phyloP scores from a whole-genome alignment of 345 rosid genomes.

The Luvunga scandens region DNA sequence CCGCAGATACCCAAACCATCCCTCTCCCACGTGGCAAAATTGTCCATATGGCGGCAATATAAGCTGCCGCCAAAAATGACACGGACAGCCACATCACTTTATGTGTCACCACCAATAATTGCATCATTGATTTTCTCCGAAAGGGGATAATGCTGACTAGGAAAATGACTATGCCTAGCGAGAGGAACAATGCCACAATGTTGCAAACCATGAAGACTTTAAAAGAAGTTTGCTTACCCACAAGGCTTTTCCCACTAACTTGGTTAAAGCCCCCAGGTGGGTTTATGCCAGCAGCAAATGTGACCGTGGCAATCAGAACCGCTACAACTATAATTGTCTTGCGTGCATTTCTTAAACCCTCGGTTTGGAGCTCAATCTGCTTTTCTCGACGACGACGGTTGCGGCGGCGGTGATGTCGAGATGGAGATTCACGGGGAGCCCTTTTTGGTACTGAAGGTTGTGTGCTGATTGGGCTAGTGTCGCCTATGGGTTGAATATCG shows the following conservation, averaged over 20 bases:
- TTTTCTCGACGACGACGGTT: constrained; percentile 29
- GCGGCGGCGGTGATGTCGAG: constrained; percentile 12
- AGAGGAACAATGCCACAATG: constrained; percentile 48
- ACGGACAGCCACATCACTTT: constrained; percentile 58
- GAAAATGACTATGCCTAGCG: constrained; percentile 54
- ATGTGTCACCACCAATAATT: constrained; percentile 44
- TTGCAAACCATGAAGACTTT: constrained; percentile 60
- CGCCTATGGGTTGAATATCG: constrained; percentile 18
- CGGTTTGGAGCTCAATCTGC: constrained; percentile 39
- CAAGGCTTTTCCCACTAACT: constrained; percentile 24
- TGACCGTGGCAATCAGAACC: constrained; percentile 55
- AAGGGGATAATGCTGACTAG: constrained; percentile 62
- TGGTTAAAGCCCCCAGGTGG: constrained; percentile 68
- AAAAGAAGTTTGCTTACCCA: constrained; percentile 37
- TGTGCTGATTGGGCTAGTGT: background rate
- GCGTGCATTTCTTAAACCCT: constrained; percentile 62
- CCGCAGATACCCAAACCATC: constrained; percentile 36
- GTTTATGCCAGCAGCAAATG: constrained; percentile 65
- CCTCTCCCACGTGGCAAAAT: constrained; percentile 38
- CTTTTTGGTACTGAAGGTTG: constrained; percentile 3
- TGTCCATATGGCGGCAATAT: constrained; percentile 54
- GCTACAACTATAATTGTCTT: constrained; percentile 61
- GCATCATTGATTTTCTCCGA: constrained; percentile 48
- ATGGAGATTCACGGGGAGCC: background rate
- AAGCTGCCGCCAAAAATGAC: constrained; percentile 59